Conservation (phyloP, 2,329 filamentous ascomycete species). For the Knoxdaviesia capensis region DNA sequence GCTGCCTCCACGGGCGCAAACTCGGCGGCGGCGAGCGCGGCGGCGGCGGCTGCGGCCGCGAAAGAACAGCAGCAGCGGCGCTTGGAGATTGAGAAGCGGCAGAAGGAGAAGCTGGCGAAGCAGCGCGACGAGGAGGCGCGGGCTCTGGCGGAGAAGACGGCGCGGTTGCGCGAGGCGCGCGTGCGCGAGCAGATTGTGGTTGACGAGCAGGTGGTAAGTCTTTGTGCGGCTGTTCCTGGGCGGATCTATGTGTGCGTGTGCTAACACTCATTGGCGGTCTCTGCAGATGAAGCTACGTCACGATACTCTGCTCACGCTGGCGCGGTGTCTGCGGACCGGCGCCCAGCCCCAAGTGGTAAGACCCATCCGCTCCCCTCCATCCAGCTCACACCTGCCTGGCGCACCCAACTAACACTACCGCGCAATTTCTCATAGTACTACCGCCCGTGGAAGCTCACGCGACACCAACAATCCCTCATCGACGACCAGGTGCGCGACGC, state of each 20-base stretch:
- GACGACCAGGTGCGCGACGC: conserved; percentile 47
- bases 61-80: conserved; percentile 46
- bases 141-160: conserved; percentile 42
- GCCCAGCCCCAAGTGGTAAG: conserved; percentile 55
- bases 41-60: conserved; percentile 22
- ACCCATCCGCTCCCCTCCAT: background rate
- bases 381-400: background rate
- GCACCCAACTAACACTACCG: background rate
- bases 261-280: conserved; percentile 6
- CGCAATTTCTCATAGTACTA: conserved; percentile 42
- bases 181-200: conserved; percentile 52
- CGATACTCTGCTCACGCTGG: conserved; percentile 47
- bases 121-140: conserved; percentile 54
- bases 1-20: no score
- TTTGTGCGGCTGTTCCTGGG: background rate
- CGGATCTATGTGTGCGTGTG: conserved; percentile 6
- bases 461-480: conserved; percentile 50
- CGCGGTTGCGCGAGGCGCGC: conserved; percentile 38
- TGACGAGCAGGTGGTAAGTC: conserved; percentile 55
- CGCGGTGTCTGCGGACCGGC: conserved; percentile 53
- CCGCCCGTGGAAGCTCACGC: conserved; percentile 58
- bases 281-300: conserved; percentile 56
- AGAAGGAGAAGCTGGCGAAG: conserved; percentile 54
- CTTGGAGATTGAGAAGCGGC: conserved; percentile 63
- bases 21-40: no score